These are phyloP conservation scores for Ophiostoma montium DNA, from an alignment of 2,329 filamentous ascomycete genomes.

Conservation along the genomic window DNA sequence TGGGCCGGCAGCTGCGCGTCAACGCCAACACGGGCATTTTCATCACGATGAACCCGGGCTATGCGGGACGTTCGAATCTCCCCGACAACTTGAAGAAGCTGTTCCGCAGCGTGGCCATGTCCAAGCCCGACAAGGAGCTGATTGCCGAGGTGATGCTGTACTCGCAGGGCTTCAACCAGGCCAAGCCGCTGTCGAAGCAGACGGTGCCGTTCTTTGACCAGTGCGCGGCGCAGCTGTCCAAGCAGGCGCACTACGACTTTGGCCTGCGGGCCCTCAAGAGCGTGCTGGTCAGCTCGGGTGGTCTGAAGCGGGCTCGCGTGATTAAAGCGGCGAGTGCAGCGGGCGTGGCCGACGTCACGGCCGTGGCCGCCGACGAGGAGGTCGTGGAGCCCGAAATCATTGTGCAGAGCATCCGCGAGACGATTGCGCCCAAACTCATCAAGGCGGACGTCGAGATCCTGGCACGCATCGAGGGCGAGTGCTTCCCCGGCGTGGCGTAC, in stretches of 20 bases:
- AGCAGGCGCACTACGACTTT: slow-evolving; percentile 98
- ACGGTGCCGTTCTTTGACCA: slow-evolving; percentile 97
- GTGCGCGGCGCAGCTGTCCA: slow-evolving; percentile 67
- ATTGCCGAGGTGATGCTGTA: slow-evolving; percentile 99
- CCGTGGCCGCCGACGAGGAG: slow-evolving; percentile 41
- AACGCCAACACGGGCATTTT: slow-evolving; percentile 95
- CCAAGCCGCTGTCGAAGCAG: slow-evolving; percentile 84
- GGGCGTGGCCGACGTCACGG: too few species aligned
- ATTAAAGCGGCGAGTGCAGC: slow-evolving; percentile 28
- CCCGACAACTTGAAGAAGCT: slow-evolving; percentile 99
- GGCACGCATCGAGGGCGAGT: slow-evolving; percentile 64
- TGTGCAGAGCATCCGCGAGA: slow-evolving; percentile 95
- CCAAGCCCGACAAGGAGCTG: slow-evolving; percentile 97
- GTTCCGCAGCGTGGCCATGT: slow-evolving; percentile 99
- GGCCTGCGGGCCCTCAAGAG: slow-evolving; percentile 95
- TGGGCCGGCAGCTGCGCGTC: slow-evolving; percentile 79
- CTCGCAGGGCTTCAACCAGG: slow-evolving; percentile 96
- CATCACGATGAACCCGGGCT: slow-evolving; percentile 99
- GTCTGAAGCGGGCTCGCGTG: slow-evolving; percentile 76
- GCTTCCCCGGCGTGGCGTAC: slow-evolving; percentile 89
- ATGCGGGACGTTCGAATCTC: slow-evolving; percentile 92
- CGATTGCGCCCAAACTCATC: slow-evolving; percentile 94
- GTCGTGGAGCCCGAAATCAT: slow-evolving; percentile 92
- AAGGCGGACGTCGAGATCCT: slow-evolving; percentile 82
- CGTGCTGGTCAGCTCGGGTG: slow-evolving; percentile 93